Percentiles rank a stretch among this genome's conserved stretches.
These are phyloP conservation scores for Corchorus olitorius DNA, from an alignment of 345 rosid species.

Conservation along the genomic window DNA sequence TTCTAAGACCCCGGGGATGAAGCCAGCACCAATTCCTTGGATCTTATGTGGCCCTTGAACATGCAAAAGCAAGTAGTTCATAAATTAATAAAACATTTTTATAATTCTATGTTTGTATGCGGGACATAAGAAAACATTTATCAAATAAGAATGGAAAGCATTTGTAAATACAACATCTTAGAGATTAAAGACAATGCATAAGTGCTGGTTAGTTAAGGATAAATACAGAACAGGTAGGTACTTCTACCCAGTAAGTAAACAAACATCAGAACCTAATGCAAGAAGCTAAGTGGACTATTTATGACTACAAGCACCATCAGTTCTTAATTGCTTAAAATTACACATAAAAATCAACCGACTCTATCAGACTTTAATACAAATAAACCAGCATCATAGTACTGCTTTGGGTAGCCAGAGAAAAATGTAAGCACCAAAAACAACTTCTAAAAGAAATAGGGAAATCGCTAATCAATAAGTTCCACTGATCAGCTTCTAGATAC, in stretches of 20 bases:
- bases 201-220: neutral
- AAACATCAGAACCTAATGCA: no score
- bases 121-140: neutral
- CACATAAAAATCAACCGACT: no score
- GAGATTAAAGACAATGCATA: neutral
- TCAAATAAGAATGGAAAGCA: neutral
- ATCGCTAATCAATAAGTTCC: neutral
- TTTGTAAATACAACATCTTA: neutral
- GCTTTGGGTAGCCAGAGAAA: neutral
- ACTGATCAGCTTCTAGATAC: neutral
- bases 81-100: neutral
- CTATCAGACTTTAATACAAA: no score
- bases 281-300: no score
- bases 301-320: no score
- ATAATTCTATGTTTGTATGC: neutral
- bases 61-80: neutral
- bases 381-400: no score
- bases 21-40: slow-evolving; percentile 75
- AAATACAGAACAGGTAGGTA: neutral
- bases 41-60: slow-evolving; percentile 58
- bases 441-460: neutral
- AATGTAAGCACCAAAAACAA: neutral
- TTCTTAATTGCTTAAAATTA: no score
- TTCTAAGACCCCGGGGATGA: slow-evolving; percentile 57
- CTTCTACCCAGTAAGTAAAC: no score